Conservation (phyloP, 169 alveolate genomes). For the Plasmodium yoelii region DNA sequence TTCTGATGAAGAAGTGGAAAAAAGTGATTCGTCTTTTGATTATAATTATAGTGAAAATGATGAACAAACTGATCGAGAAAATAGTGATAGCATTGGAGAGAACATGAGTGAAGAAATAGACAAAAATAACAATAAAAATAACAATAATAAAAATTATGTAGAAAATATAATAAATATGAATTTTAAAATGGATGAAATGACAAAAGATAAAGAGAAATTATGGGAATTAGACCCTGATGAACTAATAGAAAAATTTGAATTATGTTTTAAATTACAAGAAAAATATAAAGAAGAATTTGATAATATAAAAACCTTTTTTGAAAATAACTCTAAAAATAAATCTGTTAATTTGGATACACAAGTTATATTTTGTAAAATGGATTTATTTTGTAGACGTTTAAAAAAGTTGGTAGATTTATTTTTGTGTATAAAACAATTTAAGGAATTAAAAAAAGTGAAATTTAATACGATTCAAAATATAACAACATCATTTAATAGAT, state of each 20-base stretch:
- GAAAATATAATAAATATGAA: slow-evolving; percentile 4
- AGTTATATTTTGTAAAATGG: slow-evolving; percentile 96
- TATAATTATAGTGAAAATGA: background rate
- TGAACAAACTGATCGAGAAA: slow-evolving; percentile 5
- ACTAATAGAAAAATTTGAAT: slow-evolving; percentile 91
- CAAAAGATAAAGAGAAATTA: slow-evolving; percentile 75
- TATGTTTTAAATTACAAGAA: slow-evolving; percentile 93
- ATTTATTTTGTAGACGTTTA: slow-evolving; percentile 95
- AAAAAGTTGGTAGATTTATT: slow-evolving; percentile 95
- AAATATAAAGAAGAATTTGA: slow-evolving; percentile 94
- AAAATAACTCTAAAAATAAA: slow-evolving; percentile 94
- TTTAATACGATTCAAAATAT: slow-evolving; percentile 94
- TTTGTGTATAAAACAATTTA: slow-evolving; percentile 95
- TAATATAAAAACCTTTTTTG: slow-evolving; percentile 92
- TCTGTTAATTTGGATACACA: slow-evolving; percentile 96
- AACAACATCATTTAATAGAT: slow-evolving; percentile 90
- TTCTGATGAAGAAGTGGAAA: slow-evolving; percentile 3
- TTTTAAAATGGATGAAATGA: background rate
- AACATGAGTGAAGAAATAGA: background rate
- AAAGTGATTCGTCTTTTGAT: background rate
- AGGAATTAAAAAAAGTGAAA: slow-evolving; percentile 92
- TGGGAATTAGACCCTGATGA: slow-evolving; percentile 94
- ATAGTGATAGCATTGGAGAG: slow-evolving; percentile 12
- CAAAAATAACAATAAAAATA: background rate
- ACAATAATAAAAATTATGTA: slow-evolving; percentile 11